Base-by-base conservation (phyloP, 2,329 filamentous ascomycete species). In the Pseudopyrenochaeta lycopersici region DNA sequence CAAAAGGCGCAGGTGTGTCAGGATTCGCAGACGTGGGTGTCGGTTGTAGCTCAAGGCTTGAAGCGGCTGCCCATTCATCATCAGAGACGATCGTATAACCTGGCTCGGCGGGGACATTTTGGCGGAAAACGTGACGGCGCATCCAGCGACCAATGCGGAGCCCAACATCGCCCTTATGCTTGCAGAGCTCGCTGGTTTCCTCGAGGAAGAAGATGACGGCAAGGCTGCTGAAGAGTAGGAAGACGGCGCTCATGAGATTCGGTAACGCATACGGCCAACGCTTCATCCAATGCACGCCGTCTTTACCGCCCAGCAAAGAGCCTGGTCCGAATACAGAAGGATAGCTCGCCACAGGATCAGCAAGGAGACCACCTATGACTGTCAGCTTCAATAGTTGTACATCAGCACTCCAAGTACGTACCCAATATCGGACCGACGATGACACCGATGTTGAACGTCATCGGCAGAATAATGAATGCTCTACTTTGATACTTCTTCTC, bases 261-360 rank as follows among this genome's bases (percentile, higher is more conserved):
- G 89, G 89, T 33, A 91, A 76, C 1, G 87, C 87, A 74, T 88
- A 91, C 0, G 89, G 89, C 73, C 86, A 91, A 44, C 77, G 75
- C 17, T 76, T 78, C 80, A 90, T 85, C 86, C 89, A 90, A 56
- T 80, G 75, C 1, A 87, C 86, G 0, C 86, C 87, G 41, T 81
- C 55, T 48, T 82, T 76, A 0, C 85, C 84, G 1, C 85, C 85
- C 29, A 90, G 70, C 0, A 80, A 56, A 0, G 85, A 85, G 0
- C 80, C 82, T 3, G 84, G 81, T 0, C 86, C 88, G 65, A 92
- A 91, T 0, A 89, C 47, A 0, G 74, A 73, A 0, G 89, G 88
- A 66, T 90, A 85, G 9, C 78, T 88, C 6, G 77, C 78, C 5
- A 84, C 79, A 0, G 89, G 88, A 63, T 91, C 86, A 14, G 89